Evolutionary conservation across 2,329 filamentous ascomycete species (phyloP).

Genomic region (Trichothecium roseum): DNA sequence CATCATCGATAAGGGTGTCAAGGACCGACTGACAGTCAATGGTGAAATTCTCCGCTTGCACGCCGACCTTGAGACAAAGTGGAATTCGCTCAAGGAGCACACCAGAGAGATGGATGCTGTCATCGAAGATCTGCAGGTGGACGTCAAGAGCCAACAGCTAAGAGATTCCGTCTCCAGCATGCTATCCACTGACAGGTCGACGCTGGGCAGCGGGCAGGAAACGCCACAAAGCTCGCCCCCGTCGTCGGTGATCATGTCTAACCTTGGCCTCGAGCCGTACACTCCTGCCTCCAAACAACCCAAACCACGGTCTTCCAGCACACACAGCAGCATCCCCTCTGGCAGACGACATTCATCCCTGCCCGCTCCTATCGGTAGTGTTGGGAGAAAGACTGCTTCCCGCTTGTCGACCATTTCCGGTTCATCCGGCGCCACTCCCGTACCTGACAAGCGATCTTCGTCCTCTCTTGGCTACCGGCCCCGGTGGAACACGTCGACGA

Average conservation of each 20-base stretch:
- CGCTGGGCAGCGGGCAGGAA: conserved; percentile 56
- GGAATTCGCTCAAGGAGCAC: conserved; percentile 63
- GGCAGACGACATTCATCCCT: conserved; percentile 37
- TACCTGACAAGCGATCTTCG: conserved; percentile 37
- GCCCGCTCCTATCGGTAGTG: conserved; percentile 30
- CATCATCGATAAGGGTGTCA: conserved; percentile 93
- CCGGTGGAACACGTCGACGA: conserved; percentile 62
- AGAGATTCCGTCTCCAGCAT: conserved; percentile 91
- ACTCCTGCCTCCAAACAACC: conserved; percentile 31
- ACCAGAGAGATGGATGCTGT: conserved; percentile 67
- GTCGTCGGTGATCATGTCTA: conserved; percentile 51
- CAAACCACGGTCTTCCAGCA: conserved; percentile 37
- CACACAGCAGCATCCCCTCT: conserved; percentile 32
- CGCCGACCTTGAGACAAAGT: conserved; percentile 74
- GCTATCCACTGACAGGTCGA: conserved; percentile 70
- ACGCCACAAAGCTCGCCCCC: conserved; percentile 60
- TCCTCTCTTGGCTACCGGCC: conserved; percentile 47
- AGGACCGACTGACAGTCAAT: conserved; percentile 90
- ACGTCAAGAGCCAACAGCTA: conserved; percentile 60
- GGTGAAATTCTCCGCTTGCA: conserved; percentile 86
- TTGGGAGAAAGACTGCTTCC: conserved; percentile 12
- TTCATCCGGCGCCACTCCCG: conserved; percentile 32
- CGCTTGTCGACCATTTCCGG: conserved; percentile 36
- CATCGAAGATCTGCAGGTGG: conserved; percentile 61
- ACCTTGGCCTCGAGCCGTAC: conserved; percentile 36